Conservation (phyloP, 306 rosid species). For the Morella rubra region DNA sequence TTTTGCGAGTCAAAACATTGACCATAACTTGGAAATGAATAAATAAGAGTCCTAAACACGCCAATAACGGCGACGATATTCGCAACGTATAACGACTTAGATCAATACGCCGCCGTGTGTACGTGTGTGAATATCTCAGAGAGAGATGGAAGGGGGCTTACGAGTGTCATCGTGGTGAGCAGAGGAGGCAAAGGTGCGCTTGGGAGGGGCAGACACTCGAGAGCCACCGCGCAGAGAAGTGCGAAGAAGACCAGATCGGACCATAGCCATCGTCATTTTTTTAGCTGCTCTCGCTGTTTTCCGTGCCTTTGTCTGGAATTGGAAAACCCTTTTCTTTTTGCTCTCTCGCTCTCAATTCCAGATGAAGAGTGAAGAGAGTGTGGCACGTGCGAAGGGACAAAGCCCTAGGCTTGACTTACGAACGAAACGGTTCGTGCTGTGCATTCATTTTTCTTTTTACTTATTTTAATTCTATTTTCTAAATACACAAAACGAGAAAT, state of each 20-base stretch:
- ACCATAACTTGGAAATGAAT: neutral
- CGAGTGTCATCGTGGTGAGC: conserved; percentile 78
- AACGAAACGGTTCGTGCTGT: neutral
- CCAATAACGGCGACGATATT: neutral
- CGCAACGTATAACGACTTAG: neutral
- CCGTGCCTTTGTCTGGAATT: neutral
- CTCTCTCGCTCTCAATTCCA: neutral
- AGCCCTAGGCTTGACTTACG: no score
- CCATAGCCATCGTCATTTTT: conserved; percentile 68
- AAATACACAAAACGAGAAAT: no score
- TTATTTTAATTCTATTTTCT: neutral
- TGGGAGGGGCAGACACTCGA: conserved; percentile 45
- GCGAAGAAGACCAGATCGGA: conserved; percentile 77
- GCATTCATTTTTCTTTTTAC: neutral
- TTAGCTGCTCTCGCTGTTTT: neutral
- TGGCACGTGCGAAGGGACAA: neutral
- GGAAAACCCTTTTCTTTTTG: neutral
- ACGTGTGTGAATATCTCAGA: neutral
- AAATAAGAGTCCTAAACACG: neutral
- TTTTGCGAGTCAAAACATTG: neutral
- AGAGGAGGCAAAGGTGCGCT: conserved; percentile 66
- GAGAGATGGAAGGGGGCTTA: conserved; percentile 26
- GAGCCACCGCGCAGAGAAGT: conserved; percentile 57
- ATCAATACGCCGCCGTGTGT: neutral
- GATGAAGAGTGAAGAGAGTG: neutral